These are phyloP conservation scores for Leishmania gerbilli DNA, from an alignment of 208 protist genomes.

Conservation along the genomic window DNA sequence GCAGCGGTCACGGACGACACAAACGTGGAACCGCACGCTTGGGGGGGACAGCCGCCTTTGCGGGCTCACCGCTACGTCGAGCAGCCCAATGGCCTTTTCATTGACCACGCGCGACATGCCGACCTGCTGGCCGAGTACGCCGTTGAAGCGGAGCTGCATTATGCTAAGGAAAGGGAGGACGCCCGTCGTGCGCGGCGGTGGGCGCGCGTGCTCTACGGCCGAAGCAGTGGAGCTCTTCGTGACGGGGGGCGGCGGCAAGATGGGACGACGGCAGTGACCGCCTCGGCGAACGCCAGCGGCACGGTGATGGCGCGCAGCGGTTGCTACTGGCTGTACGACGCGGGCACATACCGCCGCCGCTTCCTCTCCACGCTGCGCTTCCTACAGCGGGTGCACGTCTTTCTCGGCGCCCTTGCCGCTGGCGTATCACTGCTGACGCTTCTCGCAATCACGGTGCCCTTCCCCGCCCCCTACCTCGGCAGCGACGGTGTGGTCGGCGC, in stretches of 20 bases:
- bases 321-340: constrained; percentile 29
- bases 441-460: constrained; percentile 33
- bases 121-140: constrained; percentile 28
- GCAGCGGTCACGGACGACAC: not conserved
- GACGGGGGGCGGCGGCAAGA: not conserved
- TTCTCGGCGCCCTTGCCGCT: constrained; percentile 33
- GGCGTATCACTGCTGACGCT: constrained; percentile 42
- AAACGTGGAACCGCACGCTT: not conserved
- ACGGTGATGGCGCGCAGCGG: not conserved
- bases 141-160: constrained; percentile 21
- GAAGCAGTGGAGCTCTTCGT: not conserved
- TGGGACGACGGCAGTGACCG: not conserved
- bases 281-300: not conserved
- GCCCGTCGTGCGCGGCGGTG: constrained; percentile 15
- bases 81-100: constrained; percentile 47
- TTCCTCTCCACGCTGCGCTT: constrained; percentile 28
- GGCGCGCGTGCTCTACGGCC: constrained; percentile 18
- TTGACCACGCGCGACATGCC: constrained; percentile 39
- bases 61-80: constrained; percentile 70
- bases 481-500: not conserved
- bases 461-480: not conserved
- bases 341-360: constrained; percentile 24
- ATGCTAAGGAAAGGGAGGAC: constrained; percentile 21
- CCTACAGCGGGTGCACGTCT: constrained; percentile 37
- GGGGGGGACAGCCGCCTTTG: constrained; percentile 33